A percentile compares a stretch with the other conserved stretches of the same genome.
Conservation (phyloP, 257 asterid genomes). For the Oldenlandia corymbosa region DNA sequence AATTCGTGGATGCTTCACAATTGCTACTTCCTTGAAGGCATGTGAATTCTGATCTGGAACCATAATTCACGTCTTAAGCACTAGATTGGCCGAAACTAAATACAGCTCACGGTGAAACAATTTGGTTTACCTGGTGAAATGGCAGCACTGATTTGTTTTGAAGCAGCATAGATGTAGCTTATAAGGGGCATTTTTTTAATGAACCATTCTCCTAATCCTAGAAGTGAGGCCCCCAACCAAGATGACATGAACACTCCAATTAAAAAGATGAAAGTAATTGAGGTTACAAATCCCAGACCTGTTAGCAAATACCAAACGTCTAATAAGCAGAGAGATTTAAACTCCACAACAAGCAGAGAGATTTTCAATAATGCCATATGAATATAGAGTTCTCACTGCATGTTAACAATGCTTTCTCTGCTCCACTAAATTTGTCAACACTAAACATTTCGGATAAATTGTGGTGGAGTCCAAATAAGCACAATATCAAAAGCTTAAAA, state of each 20-base stretch:
- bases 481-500: neutral
- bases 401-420: neutral
- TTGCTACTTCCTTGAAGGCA: slow-evolving; percentile 90
- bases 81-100: neutral
- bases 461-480: neutral
- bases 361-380: neutral
- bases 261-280: slow-evolving; percentile 66
- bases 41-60: slow-evolving; percentile 55
- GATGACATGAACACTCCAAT: slow-evolving; percentile 85
- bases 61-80: neutral
- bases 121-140: slow-evolving; percentile 64
- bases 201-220: slow-evolving; percentile 71
- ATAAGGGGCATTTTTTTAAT: slow-evolving; percentile 75
- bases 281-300: slow-evolving; percentile 78
- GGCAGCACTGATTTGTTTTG: slow-evolving; percentile 77
- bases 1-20: slow-evolving; percentile 66
- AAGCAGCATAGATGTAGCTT: slow-evolving; percentile 71
- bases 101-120: neutral
- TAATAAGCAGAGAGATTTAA: neutral
- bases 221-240: slow-evolving; percentile 78
- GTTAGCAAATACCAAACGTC: neutral
- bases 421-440: neutral
- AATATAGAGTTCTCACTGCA: neutral
- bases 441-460: neutral
- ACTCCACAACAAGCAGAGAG: neutral